A percentile compares a stretch with the other conserved stretches of the same genome.
Evolutionary conservation across 306 rosid species (phyloP).

Genomic region (Quercus rubra): DNA sequence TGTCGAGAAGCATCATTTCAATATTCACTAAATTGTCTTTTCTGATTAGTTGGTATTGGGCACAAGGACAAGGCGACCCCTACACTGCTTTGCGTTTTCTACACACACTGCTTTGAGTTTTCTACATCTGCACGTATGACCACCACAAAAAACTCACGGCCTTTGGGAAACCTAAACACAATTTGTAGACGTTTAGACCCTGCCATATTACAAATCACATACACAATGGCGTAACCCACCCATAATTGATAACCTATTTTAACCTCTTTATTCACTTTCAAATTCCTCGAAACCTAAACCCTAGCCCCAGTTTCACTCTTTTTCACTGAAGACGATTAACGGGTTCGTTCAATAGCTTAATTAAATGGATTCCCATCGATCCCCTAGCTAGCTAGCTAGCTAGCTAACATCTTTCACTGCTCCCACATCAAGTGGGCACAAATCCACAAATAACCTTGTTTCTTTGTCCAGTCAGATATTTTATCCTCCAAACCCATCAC

Average conservation of each 20-base stretch:
- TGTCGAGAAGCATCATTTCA: neutral
- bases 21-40: neutral
- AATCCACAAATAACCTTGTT: conserved; percentile 24
- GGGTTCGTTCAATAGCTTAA: neutral
- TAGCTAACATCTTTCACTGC: neutral
- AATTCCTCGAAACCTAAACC: neutral
- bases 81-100: neutral
- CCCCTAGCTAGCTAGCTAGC: neutral
- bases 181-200: neutral
- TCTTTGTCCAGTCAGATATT: too few relatives aligned
- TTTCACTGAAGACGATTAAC: neutral
- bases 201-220: neutral
- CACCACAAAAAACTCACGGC: conserved; percentile 15
- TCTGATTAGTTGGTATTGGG: neutral
- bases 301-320: conserved; percentile 1
- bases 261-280: neutral
- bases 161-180: neutral
- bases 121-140: neutral
- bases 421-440: conserved; percentile 35
- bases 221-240: neutral
- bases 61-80: conserved; percentile 1
- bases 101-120: too few relatives aligned
- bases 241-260: neutral
- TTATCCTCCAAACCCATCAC: too few relatives aligned
- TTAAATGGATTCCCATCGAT: conserved; percentile 20